A percentile compares a stretch with the other conserved stretches of the same genome.
Evolutionary conservation across 2,329 filamentous ascomycete genomes (phyloP).

Genomic region (Alternaria arbusti): DNA sequence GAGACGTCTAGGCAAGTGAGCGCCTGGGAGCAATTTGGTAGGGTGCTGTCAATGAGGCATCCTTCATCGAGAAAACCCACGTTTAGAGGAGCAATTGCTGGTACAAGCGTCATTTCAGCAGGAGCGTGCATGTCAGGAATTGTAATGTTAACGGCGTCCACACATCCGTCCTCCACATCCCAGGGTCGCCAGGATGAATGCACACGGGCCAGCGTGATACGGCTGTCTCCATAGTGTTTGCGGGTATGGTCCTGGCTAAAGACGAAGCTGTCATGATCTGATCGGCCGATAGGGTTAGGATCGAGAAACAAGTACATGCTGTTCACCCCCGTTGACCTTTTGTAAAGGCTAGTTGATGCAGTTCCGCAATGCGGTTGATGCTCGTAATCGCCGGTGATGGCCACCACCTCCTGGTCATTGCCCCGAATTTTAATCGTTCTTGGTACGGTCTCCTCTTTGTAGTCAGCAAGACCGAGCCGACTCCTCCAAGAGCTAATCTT

Average conservation of each 20-base stretch:
- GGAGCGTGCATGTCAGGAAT: constrained; percentile 18
- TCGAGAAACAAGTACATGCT: constrained; percentile 66
- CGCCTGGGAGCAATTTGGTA: constrained; percentile 22
- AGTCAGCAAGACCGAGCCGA: constrained; percentile 46
- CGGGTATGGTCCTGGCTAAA: constrained; percentile 60
- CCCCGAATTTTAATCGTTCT: constrained; percentile 50
- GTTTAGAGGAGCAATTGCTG: not conserved
- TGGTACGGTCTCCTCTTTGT: constrained; percentile 53
- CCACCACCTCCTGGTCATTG: constrained; percentile 29
- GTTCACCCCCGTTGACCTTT: constrained; percentile 33
- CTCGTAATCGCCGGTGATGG: constrained; percentile 60
- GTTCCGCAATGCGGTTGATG: constrained; percentile 64
- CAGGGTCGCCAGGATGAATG: constrained; percentile 42
- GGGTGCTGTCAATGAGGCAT: not conserved
- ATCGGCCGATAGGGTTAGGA: constrained; percentile 56
- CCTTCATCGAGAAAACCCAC: constrained; percentile 6
- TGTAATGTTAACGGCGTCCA: constrained; percentile 4
- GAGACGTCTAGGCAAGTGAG: constrained; percentile 30
- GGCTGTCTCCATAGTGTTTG: constrained; percentile 55
- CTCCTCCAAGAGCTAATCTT: constrained; percentile 46
- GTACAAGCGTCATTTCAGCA: constrained; percentile 5
- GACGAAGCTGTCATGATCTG: constrained; percentile 61
- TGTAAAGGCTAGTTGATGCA: constrained; percentile 62
- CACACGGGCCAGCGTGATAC: constrained; percentile 57
- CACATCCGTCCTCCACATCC: constrained; percentile 13